Percentiles rank a stretch among this genome's conserved stretches.
These are phyloP conservation scores for Hydrangea macrophylla DNA, from an alignment of 148 eudicot species.

Conservation along the genomic window DNA sequence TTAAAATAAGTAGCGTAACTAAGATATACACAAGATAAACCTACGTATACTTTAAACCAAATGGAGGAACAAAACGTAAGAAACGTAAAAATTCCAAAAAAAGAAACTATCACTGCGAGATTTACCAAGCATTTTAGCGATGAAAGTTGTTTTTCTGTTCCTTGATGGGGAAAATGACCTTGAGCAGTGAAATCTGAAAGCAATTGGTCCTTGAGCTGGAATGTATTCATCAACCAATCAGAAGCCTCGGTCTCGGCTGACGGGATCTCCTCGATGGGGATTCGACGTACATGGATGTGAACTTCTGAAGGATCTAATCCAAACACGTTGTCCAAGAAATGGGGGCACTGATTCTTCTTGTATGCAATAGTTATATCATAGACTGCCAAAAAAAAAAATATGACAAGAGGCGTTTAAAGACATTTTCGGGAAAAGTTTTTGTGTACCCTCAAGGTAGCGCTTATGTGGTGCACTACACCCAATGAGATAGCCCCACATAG, in stretches of 20 bases:
- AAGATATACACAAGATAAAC: constrained; percentile 56
- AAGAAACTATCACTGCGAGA: constrained; percentile 25
- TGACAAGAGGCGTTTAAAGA: background rate
- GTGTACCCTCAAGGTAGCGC: too few species aligned
- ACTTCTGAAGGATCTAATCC: constrained; percentile 80
- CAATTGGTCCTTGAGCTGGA: constrained; percentile 53
- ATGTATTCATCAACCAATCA: constrained; percentile 52
- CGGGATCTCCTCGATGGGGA: constrained; percentile 45
- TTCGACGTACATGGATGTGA: constrained; percentile 54
- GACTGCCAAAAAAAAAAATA: constrained; percentile 42
- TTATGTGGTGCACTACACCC: too few species aligned
- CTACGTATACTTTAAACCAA: constrained; percentile 56
- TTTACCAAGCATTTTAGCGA: constrained; percentile 52
- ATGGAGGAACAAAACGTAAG: constrained; percentile 35
- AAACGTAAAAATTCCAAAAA: constrained; percentile 38
- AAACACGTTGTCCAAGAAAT: constrained; percentile 57
- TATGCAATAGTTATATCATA: constrained; percentile 74
- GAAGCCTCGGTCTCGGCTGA: constrained; percentile 41
- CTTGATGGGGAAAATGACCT: constrained; percentile 50
- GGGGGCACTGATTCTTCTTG: constrained; percentile 67
- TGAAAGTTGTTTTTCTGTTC: constrained; percentile 52
- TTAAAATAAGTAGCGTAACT: constrained; percentile 47
- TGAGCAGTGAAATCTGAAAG: constrained; percentile 44
- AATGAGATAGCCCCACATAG: too few species aligned
- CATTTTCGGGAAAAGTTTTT: background rate